Evolutionary conservation across 306 rosid species (phyloP).

Genomic region (Pyrus bretschneideri): DNA sequence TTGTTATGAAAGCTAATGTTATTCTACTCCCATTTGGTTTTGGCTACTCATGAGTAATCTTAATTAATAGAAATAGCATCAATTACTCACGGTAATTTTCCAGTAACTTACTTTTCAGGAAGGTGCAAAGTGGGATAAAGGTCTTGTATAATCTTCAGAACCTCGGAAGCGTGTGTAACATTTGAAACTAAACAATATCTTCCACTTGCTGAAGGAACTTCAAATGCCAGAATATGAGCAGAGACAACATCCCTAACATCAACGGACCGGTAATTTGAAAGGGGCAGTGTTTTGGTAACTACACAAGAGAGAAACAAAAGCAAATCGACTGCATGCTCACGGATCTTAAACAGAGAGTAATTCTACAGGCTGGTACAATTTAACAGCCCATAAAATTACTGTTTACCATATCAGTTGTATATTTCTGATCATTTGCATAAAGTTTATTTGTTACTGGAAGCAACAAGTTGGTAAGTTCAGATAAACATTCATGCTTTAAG

Average conservation of each 20-base stretch:
- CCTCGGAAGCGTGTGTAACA: background rate
- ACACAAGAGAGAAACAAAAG: background rate
- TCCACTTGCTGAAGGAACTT: slow-evolving; percentile 20
- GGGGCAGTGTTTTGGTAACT: slow-evolving; percentile 5
- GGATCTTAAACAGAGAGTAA: background rate
- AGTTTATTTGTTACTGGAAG: background rate
- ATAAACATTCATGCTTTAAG: background rate
- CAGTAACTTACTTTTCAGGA: background rate
- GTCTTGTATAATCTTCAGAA: background rate
- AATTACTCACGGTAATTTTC: background rate
- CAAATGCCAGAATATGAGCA: slow-evolving; percentile 23
- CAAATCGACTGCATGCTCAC: background rate
- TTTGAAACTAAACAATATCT: slow-evolving; percentile 16
- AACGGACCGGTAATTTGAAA: background rate
- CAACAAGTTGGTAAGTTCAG: background rate
- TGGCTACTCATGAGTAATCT: background rate
- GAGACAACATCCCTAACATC: slow-evolving; percentile 26
- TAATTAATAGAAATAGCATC: background rate
- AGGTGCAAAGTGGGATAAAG: slow-evolving; percentile 6
- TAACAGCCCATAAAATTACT: background rate
- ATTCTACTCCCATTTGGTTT: too few relatives aligned
- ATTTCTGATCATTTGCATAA: too few relatives aligned
- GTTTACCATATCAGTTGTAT: too few relatives aligned
- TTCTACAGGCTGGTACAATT: background rate
- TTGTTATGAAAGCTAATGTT: too few relatives aligned